Percentiles rank a stretch among this genome's conserved stretches.
These are phyloP conservation scores for Hevea brasiliensis DNA, from an alignment of 345 rosid species.

Conservation along the genomic window DNA sequence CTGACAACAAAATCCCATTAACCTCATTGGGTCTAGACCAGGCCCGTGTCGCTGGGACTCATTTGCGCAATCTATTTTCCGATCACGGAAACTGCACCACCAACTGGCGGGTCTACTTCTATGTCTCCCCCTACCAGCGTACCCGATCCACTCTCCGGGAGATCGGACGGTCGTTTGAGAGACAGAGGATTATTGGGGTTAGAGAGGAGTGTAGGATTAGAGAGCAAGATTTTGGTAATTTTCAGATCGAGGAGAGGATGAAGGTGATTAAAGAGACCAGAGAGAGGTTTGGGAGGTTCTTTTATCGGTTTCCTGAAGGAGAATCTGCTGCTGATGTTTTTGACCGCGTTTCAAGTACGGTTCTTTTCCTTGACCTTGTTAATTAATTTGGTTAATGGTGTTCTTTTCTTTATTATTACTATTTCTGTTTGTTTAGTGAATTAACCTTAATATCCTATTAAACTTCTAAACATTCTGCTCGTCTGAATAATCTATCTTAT, in stretches of 20 bases:
- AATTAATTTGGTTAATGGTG: background rate
- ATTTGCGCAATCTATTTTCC: slow-evolving; percentile 49
- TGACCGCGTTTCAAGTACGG: slow-evolving; percentile 91
- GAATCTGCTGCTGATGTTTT: slow-evolving; percentile 98
- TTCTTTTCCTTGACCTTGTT: background rate
- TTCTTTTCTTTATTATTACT: too few relatives aligned
- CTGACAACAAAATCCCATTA: slow-evolving; percentile 84
- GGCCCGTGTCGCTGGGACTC: slow-evolving; percentile 62
- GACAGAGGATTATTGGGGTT: slow-evolving; percentile 76
- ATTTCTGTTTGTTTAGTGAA: background rate
- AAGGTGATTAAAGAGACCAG: slow-evolving; percentile 60
- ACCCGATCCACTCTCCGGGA: slow-evolving; percentile 87
- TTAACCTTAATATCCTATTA: too few relatives aligned
- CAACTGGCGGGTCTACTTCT: slow-evolving; percentile 80
- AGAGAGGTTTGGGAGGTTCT: slow-evolving; percentile 79
- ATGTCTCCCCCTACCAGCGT: slow-evolving; percentile 90
- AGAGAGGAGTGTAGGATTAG: slow-evolving; percentile 88
- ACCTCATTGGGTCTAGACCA: slow-evolving; percentile 59
- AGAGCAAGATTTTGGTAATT: slow-evolving; percentile 97
- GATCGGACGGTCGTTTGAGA: slow-evolving; percentile 79
- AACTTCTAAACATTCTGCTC: too few relatives aligned
- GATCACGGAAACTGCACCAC: slow-evolving; percentile 14
- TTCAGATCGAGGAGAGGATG: slow-evolving; percentile 89
- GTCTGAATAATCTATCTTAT: background rate
- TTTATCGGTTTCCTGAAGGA: slow-evolving; percentile 94